A percentile compares a stretch with the other conserved stretches of the same genome.
Evolutionary conservation across 306 rosid species (phyloP).

Genomic region (Styphnolobium japonicum): DNA sequence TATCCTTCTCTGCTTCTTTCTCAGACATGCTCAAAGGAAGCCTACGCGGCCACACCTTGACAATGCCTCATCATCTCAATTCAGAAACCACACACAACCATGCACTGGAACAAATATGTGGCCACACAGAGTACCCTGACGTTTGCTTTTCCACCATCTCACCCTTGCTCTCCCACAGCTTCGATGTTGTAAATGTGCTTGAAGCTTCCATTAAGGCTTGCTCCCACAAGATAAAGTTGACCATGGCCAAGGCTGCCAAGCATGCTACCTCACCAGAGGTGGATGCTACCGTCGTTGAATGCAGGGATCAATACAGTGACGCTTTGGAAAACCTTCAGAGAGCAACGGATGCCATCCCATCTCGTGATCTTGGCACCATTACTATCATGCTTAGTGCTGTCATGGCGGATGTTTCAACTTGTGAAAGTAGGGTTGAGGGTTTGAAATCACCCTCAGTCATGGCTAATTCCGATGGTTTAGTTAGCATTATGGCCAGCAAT

Average conservation of each 20-base stretch:
- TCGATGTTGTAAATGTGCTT: neutral
- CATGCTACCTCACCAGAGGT: neutral
- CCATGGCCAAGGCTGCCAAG: neutral
- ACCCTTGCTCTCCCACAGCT: neutral
- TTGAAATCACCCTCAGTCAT: neutral
- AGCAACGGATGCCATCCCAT: neutral
- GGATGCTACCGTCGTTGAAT: neutral
- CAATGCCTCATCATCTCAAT: neutral
- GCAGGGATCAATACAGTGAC: neutral
- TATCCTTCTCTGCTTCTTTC: neutral
- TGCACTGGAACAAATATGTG: neutral
- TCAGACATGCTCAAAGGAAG: constrained; percentile 12
- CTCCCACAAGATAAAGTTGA: neutral
- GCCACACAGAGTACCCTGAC: constrained; percentile 25
- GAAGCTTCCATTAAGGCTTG: constrained; percentile 24
- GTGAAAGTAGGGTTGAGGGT: constrained; percentile 26
- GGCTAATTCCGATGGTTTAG: neutral
- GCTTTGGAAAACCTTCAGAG: neutral
- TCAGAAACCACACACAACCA: neutral
- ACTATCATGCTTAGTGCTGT: constrained; percentile 25
- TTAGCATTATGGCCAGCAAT: constrained; percentile 19
- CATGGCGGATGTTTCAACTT: constrained; percentile 25
- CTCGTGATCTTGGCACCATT: constrained; percentile 11
- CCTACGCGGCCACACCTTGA: neutral
- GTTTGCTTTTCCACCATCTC: neutral